Conservation (phyloP, 108 stramenopile genomes). For the Stephanodiscus triporus region DNA sequence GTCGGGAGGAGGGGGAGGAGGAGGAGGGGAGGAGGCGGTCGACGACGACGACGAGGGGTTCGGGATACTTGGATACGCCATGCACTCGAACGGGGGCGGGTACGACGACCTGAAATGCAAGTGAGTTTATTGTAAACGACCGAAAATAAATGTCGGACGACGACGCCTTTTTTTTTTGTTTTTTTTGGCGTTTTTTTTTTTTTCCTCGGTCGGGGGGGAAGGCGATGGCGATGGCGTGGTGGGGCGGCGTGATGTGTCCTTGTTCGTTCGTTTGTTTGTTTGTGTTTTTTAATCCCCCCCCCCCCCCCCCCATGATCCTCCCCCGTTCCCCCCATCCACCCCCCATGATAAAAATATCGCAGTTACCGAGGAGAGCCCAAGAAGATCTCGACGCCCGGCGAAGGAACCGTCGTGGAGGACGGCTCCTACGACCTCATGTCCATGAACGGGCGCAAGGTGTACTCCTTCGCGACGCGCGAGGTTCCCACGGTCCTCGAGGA, state of each 20-base stretch:
- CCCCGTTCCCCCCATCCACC: neutral
- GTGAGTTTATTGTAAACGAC: constrained; percentile 51
- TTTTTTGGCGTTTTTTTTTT: no score
- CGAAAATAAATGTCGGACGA: no score
- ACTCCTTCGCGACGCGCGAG: constrained; percentile 95
- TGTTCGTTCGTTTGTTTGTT: no score
- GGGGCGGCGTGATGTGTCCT: no score
- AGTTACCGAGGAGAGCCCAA: constrained; percentile 78
- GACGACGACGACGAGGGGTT: constrained; percentile 46
- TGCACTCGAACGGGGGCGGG: constrained; percentile 92
- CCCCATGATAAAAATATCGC: constrained; percentile 6
- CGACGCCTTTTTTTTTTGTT: no score
- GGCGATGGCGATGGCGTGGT: no score
- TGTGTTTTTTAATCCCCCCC: neutral
- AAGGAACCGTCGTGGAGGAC: constrained; percentile 64
- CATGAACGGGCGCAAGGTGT: constrained; percentile 96
- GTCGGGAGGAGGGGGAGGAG: neutral
- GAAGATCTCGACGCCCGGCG: constrained; percentile 71
- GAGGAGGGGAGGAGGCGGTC: constrained; percentile 2
- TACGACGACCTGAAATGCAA: constrained; percentile 83
- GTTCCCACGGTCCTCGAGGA: constrained; percentile 92
- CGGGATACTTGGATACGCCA: constrained; percentile 89
- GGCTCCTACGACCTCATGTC: constrained; percentile 78
- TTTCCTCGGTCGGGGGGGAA: no score
- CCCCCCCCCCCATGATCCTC: neutral